Conservation (phyloP, 371 early-diverging fungal genomes). For the Rhizopus delemar region DNA sequence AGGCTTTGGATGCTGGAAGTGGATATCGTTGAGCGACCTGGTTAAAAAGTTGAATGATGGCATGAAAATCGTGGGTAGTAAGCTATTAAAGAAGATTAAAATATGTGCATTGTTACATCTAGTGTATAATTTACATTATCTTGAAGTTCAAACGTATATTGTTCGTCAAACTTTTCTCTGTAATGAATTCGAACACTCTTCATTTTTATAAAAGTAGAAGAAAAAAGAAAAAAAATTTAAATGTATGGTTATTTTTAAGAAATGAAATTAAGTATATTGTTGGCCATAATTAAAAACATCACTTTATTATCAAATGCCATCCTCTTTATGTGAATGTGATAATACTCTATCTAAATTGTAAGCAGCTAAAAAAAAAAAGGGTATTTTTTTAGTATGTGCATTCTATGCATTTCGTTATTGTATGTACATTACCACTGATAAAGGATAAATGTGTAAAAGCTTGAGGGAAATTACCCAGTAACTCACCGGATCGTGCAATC, state of each 20-base stretch:
- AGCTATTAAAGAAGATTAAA: slow-evolving; percentile 22
- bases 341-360: slow-evolving; percentile 76
- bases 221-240: slow-evolving; percentile 9
- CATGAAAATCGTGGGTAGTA: slow-evolving; percentile 31
- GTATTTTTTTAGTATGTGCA: background rate
- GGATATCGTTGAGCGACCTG: slow-evolving; percentile 24
- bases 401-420: slow-evolving; percentile 1
- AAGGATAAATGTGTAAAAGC: slow-evolving; percentile 81
- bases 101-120: background rate
- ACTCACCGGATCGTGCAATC: slow-evolving; percentile 70
- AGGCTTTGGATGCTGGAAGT: slow-evolving; percentile 30
- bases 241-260: background rate
- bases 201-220: slow-evolving; percentile 22
- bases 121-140: slow-evolving; percentile 30
- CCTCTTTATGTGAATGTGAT: slow-evolving; percentile 10
- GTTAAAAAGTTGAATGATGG: slow-evolving; percentile 38
- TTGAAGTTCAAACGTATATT: slow-evolving; percentile 48
- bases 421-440: slow-evolving; percentile 57
- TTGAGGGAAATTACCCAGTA: slow-evolving; percentile 84
- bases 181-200: slow-evolving; percentile 36
- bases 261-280: slow-evolving; percentile 2
- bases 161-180: slow-evolving; percentile 43
- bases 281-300: background rate
- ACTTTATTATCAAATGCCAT: background rate
- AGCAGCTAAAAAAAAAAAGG: slow-evolving; percentile 51